Conservation (phyloP, 352 stramenopile species). For the Peronospora destructor region DNA sequence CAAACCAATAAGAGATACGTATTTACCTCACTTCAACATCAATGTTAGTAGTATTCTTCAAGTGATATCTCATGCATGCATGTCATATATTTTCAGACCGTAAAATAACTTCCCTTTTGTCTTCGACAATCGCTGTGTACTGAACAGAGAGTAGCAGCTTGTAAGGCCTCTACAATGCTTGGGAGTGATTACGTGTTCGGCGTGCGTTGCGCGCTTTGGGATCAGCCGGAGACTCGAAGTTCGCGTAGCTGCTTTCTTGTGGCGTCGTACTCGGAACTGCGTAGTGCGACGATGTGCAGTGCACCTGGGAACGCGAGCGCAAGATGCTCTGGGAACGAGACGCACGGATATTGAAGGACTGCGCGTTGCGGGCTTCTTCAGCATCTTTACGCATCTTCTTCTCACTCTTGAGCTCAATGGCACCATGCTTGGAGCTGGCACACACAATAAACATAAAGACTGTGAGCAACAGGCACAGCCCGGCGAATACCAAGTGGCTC, state of each 20-base stretch:
- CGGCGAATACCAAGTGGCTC: conserved; percentile 71
- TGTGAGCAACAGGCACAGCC: conserved; percentile 59
- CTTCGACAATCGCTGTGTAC: not conserved
- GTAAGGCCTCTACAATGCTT: conserved; percentile 20
- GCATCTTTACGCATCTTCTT: conserved; percentile 68
- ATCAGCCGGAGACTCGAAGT: conserved; percentile 66
- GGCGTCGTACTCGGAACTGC: conserved; percentile 32
- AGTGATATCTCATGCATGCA: conserved; percentile 7
- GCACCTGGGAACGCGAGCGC: conserved; percentile 52
- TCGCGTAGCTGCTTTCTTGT: conserved; percentile 61
- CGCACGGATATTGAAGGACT: conserved; percentile 41
- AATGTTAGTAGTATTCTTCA: not conserved
- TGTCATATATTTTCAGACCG: conserved; percentile 23
- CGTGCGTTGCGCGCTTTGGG: conserved; percentile 19
- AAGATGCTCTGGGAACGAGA: conserved; percentile 79
- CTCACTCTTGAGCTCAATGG: conserved; percentile 81
- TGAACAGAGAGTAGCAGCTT: not conserved
- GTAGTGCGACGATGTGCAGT: conserved; percentile 57
- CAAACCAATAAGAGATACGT: conserved; percentile 3
- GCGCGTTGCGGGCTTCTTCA: conserved; percentile 38
- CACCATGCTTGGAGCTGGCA: conserved; percentile 72
- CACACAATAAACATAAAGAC: conserved; percentile 71
- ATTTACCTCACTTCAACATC: conserved; percentile 9
- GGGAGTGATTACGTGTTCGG: conserved; percentile 33
- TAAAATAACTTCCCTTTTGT: conserved; percentile 10